Conservation (phyloP, 2,329 filamentous ascomycete genomes). For the Microdochium paspali region DNA sequence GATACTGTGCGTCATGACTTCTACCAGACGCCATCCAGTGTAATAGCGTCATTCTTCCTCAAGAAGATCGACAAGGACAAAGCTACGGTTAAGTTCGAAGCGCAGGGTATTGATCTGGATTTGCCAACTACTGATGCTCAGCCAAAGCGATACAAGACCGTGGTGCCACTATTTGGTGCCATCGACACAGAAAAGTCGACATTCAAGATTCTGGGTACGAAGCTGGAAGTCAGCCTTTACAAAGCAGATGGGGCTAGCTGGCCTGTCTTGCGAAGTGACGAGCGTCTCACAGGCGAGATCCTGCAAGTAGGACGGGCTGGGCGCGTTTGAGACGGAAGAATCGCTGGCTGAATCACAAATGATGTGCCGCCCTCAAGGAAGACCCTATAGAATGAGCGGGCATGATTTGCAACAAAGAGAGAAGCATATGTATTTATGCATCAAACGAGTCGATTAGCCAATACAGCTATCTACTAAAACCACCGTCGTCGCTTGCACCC, state of each 20-base stretch:
- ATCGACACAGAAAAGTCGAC: slow-evolving; percentile 69
- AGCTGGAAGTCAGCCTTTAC: slow-evolving; percentile 70
- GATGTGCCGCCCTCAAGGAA: too few relatives aligned
- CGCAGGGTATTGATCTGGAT: slow-evolving; percentile 61
- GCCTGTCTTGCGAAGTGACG: slow-evolving; percentile 76
- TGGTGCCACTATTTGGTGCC: slow-evolving; percentile 64
- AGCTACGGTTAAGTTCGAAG: slow-evolving; percentile 61
- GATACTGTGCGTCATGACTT: slow-evolving; percentile 80
- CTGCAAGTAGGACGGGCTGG: slow-evolving; percentile 82
- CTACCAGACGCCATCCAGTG: slow-evolving; percentile 79
- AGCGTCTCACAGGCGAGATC: slow-evolving; percentile 62
- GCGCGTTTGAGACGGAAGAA: slow-evolving; percentile 36
- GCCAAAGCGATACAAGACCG: slow-evolving; percentile 67
- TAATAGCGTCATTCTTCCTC: slow-evolving; percentile 87
- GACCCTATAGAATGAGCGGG: too few relatives aligned
- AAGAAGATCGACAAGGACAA: slow-evolving; percentile 90
- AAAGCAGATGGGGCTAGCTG: slow-evolving; percentile 70
- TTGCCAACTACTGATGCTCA: slow-evolving; percentile 72
- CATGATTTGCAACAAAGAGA: too few relatives aligned
- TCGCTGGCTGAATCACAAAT: too few relatives aligned
- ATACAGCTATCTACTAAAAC: too few relatives aligned
- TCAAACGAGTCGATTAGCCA: not conserved
- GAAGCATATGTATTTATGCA: not conserved
- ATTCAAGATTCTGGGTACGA: slow-evolving; percentile 79
- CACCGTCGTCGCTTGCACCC: not conserved